A percentile compares a stretch with the other conserved stretches of the same genome.
Evolutionary conservation across 805 yeast species (phyloP).

Genomic region (Kodamaea leandrae): DNA sequence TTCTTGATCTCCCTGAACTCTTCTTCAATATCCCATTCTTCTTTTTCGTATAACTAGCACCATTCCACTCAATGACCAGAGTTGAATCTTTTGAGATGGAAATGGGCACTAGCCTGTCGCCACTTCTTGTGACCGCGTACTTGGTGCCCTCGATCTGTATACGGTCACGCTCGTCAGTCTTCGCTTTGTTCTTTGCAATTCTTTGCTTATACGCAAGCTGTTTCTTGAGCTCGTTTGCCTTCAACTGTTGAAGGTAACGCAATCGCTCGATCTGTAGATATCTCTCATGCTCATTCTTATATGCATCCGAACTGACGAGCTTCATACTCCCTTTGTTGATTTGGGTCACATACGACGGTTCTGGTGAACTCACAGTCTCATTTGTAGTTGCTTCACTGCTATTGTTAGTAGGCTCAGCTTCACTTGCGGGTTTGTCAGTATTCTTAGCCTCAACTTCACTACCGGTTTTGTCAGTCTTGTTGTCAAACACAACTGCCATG

Average conservation of each 20-base stretch:
- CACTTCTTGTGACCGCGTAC: conserved; percentile 43
- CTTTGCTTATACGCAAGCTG: conserved; percentile 10
- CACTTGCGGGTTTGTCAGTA: neutral
- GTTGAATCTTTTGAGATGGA: conserved; percentile 17
- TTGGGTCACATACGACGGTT: conserved; percentile 23
- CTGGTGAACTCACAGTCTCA: neutral
- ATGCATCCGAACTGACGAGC: conserved; percentile 36
- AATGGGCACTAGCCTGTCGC: conserved; percentile 41
- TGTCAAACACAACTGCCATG: conserved; percentile 27
- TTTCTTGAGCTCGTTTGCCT: conserved; percentile 18
- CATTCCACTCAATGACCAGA: conserved; percentile 30
- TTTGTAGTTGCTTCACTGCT: conserved; percentile 11
- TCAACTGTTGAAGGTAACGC: neutral
- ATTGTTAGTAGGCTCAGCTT: neutral
- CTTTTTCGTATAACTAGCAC: conserved; percentile 21
- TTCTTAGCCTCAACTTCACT: neutral
- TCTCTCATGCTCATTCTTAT: conserved; percentile 23
- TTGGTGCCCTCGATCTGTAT: conserved; percentile 38
- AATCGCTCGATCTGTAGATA: conserved; percentile 16
- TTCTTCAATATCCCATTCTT: conserved; percentile 27
- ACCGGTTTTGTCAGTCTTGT: conserved; percentile 11
- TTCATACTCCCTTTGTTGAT: conserved; percentile 37
- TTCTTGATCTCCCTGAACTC: conserved; percentile 10
- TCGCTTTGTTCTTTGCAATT: conserved; percentile 29
- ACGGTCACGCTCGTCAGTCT: conserved; percentile 47